Percentiles rank a stretch among this genome's conserved stretches.
Conservation (phyloP, 2,329 filamentous ascomycete species). For the Pseudogymnoascus sp. region DNA sequence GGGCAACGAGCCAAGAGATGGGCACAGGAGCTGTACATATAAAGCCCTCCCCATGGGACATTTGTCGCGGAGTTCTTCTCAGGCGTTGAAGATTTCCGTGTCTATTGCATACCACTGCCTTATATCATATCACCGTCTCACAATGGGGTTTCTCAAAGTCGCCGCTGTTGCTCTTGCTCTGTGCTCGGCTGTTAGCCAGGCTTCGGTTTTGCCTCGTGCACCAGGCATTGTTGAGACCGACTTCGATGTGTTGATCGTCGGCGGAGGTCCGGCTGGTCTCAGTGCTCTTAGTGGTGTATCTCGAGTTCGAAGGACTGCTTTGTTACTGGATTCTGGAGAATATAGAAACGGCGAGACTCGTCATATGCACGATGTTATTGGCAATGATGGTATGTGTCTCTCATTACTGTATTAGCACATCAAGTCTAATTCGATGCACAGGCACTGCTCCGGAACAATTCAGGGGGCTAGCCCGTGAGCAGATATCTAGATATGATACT, state of each 20-base stretch:
- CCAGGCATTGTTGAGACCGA: neutral
- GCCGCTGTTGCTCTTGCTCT: neutral
- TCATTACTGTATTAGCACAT: neutral
- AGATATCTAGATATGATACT: constrained; percentile 43
- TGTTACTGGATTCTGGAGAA: constrained; percentile 34
- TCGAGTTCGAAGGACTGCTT: constrained; percentile 29
- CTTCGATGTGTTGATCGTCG: constrained; percentile 31
- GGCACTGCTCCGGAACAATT: constrained; percentile 27
- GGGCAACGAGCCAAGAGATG: neutral
- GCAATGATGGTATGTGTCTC: constrained; percentile 24
- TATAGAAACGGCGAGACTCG: constrained; percentile 34
- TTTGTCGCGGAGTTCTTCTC: neutral
- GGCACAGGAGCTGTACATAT: neutral
- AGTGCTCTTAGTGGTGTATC: constrained; percentile 31
- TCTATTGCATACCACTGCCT: neutral
- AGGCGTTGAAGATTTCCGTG: neutral
- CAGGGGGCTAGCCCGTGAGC: constrained; percentile 29
- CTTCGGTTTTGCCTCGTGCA: neutral
- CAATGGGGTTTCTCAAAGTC: constrained; percentile 4
- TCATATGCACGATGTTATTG: constrained; percentile 39
- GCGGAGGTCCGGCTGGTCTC: constrained; percentile 37
- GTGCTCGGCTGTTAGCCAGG: constrained; percentile 2
- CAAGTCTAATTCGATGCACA: constrained; percentile 14
- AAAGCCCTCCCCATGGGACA: neutral
- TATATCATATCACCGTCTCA: neutral